These are phyloP conservation scores for Gossypium herbaceum DNA, from an alignment of 345 rosid species.

Conservation along the genomic window DNA sequence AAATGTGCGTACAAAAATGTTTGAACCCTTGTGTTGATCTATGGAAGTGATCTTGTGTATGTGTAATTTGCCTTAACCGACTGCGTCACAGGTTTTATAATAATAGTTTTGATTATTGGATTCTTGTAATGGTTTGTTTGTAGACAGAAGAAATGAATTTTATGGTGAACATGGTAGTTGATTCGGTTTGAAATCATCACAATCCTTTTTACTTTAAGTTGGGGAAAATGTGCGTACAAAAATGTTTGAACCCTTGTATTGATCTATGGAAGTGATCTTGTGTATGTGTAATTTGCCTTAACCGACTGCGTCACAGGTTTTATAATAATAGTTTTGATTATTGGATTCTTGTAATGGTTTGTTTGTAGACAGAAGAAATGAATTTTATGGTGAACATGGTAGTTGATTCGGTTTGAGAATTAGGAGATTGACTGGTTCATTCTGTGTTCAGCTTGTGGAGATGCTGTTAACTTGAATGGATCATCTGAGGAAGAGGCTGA, in stretches of 20 bases:
- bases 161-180: too few species aligned
- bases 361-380: too few species aligned
- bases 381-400: too few species aligned
- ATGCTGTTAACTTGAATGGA: slow-evolving; percentile 45
- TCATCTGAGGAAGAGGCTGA: slow-evolving; percentile 81
- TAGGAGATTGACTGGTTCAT: background rate
- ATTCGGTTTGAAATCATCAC: background rate
- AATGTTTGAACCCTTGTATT: background rate
- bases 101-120: background rate
- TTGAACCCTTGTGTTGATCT: background rate
- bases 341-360: background rate
- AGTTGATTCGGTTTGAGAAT: background rate
- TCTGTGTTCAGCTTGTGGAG: slow-evolving; percentile 33
- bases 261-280: background rate
- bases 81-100: too few species aligned
- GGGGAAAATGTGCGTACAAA: background rate
- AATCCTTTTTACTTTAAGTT: background rate
- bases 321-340: background rate
- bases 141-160: too few species aligned
- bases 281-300: background rate
- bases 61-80: too few species aligned
- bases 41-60: background rate
- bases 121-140: background rate
- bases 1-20: background rate
- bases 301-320: too few species aligned